Evolutionary conservation across 106 monocot species (phyloP).

Genomic region (Triglochin maritima): DNA sequence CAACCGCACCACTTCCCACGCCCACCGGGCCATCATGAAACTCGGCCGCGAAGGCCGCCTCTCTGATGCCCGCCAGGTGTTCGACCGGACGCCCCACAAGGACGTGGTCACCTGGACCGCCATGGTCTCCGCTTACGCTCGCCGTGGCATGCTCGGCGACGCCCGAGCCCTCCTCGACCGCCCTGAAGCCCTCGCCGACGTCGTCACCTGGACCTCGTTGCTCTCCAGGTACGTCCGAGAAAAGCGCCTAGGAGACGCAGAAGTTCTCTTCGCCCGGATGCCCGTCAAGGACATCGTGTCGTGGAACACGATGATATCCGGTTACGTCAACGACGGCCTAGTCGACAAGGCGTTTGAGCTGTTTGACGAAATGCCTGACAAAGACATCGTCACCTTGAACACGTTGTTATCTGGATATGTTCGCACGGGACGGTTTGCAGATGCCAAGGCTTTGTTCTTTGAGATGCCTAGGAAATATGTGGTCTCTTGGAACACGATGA

Average conservation of each 20-base stretch:
- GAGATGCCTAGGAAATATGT: constrained; percentile 42
- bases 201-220: constrained; percentile 23
- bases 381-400: constrained; percentile 52
- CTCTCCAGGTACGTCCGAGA: constrained; percentile 9
- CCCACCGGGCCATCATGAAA: constrained; percentile 30
- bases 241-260: constrained; percentile 8
- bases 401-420: constrained; percentile 32
- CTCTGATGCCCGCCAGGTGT: constrained; percentile 36
- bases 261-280: constrained; percentile 5
- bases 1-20: constrained; percentile 6
- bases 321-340: constrained; percentile 17
- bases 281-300: constrained; percentile 45
- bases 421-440: constrained; percentile 2
- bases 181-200: constrained; percentile 18
- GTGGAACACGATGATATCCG: constrained; percentile 63
- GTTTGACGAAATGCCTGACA: constrained; percentile 39
- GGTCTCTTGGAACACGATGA: constrained; percentile 55
- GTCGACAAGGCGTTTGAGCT: constrained; percentile 36
- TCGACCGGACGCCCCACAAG: constrained; percentile 34
- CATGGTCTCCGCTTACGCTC: constrained; percentile 40
- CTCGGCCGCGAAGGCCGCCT: constrained; percentile 31
- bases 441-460: constrained; percentile 19
- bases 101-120: constrained; percentile 61
- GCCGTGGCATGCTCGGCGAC: constrained; percentile 36
- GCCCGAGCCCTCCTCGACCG: constrained; percentile 51